Evolutionary conservation across 495 filamentous ascomycete species (phyloP).

Genomic region (Podospora australis): DNA sequence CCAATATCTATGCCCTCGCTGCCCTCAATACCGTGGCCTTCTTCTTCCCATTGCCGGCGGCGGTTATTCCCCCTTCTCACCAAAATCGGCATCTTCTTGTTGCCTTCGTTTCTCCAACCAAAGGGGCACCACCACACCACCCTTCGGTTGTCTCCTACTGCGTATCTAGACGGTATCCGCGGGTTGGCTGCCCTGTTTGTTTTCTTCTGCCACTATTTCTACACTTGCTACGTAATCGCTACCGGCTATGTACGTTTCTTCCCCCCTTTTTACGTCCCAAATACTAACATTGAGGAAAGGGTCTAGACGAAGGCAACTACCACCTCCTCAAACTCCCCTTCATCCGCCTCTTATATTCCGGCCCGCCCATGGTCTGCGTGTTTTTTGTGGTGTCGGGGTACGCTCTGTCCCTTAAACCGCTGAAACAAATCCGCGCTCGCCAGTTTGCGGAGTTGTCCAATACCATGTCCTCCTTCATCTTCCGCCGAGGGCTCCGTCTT

Average conservation of each 20-base stretch:
- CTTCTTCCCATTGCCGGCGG: not conserved
- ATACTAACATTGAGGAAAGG: not conserved
- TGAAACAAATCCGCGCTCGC: constrained; percentile 50
- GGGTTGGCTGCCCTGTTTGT: constrained; percentile 54
- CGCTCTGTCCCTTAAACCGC: constrained; percentile 58
- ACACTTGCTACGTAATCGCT: constrained; percentile 39
- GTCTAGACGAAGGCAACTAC: constrained; percentile 14
- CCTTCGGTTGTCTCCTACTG: constrained; percentile 34
- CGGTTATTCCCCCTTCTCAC: constrained; percentile 17
- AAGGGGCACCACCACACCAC: not conserved
- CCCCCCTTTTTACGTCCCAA: not conserved
- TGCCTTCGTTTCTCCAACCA: constrained; percentile 34
- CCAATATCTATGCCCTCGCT: constrained; percentile 21
- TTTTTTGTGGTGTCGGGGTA: constrained; percentile 76
- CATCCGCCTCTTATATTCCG: constrained; percentile 58
- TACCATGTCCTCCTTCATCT: constrained; percentile 55
- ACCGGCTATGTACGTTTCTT: constrained; percentile 27
- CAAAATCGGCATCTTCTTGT: constrained; percentile 26
- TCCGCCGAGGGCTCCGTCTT: constrained; percentile 59
- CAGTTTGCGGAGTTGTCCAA: constrained; percentile 26
- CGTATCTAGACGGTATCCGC: constrained; percentile 53
- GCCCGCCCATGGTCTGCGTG: constrained; percentile 64
- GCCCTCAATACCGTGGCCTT: constrained; percentile 7
- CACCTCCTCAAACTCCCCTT: constrained; percentile 58
- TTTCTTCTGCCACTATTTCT: constrained; percentile 48